Evolutionary conservation across 768 basidiomycete genomes (phyloP).

Genomic region (Leccinum ochraceum): DNA sequence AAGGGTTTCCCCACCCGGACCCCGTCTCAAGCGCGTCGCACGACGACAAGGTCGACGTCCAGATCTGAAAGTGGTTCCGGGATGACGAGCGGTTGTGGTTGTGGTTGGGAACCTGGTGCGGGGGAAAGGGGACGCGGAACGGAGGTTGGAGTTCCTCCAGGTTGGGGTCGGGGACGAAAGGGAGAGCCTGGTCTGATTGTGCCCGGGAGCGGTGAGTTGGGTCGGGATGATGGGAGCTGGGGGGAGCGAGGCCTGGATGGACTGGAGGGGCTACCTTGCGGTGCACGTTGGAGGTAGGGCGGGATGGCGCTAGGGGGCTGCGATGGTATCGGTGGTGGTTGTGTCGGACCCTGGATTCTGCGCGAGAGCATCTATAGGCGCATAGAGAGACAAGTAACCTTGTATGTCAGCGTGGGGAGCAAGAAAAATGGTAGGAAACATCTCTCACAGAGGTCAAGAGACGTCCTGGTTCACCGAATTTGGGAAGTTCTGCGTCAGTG

Average conservation of each 20-base stretch:
- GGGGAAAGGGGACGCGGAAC: conserved; percentile 33
- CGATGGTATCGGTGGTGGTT: conserved; percentile 26
- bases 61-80: conserved; percentile 39
- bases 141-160: conserved; percentile 30
- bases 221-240: conserved; percentile 50
- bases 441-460: conserved; percentile 73
- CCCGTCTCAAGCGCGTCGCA: conserved; percentile 44
- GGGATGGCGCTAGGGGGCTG: conserved; percentile 74
- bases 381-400: background rate
- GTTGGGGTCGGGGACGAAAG: conserved; percentile 36
- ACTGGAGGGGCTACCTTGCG: conserved; percentile 35
- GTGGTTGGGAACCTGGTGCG: conserved; percentile 22
- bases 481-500: too few relatives aligned
- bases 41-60: conserved; percentile 58
- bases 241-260: conserved; percentile 63
- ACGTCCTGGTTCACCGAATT: conserved; percentile 83
- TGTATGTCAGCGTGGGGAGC: background rate
- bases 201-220: conserved; percentile 54
- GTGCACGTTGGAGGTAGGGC: conserved; percentile 65
- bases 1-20: conserved; percentile 62
- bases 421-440: background rate
- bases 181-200: conserved; percentile 47
- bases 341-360: conserved; percentile 59
- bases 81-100: conserved; percentile 24
- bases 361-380: conserved; percentile 67